phyloP scores from a whole-genome alignment of 345 rosid genomes.

The Acer negundo region DNA sequence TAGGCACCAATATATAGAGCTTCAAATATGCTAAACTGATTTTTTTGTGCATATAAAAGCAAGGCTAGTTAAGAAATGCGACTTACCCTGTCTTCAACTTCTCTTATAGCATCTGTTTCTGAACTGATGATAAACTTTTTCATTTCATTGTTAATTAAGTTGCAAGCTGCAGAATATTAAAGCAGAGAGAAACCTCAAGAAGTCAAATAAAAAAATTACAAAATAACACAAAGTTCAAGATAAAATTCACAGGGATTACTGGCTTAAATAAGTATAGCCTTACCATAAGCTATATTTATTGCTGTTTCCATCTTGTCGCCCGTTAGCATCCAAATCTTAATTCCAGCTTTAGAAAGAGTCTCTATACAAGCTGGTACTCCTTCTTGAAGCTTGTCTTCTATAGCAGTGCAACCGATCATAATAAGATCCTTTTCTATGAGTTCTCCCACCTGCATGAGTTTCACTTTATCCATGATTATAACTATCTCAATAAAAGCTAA shows the following conservation, averaged over 20 bases:
- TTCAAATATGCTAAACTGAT: conserved; percentile 10
- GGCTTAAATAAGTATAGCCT: conserved; percentile 21
- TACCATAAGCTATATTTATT: conserved; percentile 97
- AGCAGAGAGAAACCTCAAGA: conserved; percentile 23
- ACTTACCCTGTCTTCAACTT: conserved; percentile 89
- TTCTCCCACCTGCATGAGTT: conserved; percentile 81
- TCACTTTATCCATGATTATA: conserved; percentile 16
- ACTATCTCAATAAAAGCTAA: conserved; percentile 8
- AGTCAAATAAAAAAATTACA: conserved; percentile 4
- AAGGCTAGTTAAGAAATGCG: conserved; percentile 14
- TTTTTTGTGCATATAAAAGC: conserved; percentile 16
- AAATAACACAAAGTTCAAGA: conserved; percentile 17
- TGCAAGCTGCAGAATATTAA: conserved; percentile 78
- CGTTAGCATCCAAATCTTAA: conserved; percentile 97
- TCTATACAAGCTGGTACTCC: conserved; percentile 97
- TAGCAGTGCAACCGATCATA: conserved; percentile 95
- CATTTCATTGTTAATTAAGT: conserved; percentile 93
- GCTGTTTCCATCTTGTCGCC: conserved; percentile 99
- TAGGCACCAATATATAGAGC: not conserved
- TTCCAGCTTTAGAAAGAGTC: conserved; percentile 97
- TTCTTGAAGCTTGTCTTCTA: conserved; percentile 99
- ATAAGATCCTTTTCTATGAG: conserved; percentile 86
- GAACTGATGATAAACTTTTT: conserved; percentile 93
- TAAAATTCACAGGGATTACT: not conserved
- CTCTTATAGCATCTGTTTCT: conserved; percentile 84